Base-by-base conservation (phyloP, 2,329 filamentous ascomycete genomes). In the Orbilia quercus region DNA sequence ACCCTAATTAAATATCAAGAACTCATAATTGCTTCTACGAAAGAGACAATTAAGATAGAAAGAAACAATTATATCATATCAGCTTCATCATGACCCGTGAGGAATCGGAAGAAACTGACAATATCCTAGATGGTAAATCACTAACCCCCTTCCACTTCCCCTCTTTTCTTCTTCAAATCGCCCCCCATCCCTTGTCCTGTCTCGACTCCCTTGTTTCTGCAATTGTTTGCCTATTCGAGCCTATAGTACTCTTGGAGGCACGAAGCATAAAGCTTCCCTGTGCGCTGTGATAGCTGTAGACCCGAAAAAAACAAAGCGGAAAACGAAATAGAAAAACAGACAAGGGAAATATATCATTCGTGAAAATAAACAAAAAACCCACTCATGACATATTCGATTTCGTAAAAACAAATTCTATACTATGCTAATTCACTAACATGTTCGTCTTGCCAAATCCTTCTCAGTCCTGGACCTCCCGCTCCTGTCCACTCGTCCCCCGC, bases 391-490 rank as follows among this genome's bases (percentile, higher is more conserved):
- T n/a, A n/a, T n/a, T n/a, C n/a, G n/a, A n/a, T n/a, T n/a, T n/a
- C 55, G 48, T 57, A 42, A 38, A 40, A 40, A 16, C 9, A 40
- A 40, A 34, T 12, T 12, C 36, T 4, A 40, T 14, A 40, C 3
- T 14, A 6, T 47, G 16, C 9, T 20, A 47, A 4, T 9, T 18
- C 14, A 50, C 50, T 58, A 58, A 51, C 44, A 53, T 50, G 28
- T 55, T 66, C 45, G 25, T 38, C 22, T 20, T 38, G n/a, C 48
- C 25, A 9, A 42, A 20, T 12, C 5, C 25, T 36, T 3, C 48
- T 69, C 78, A 89, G 88, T 88, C 67, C 82, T 89, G 67, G 90
- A 94, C 78, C 86, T 96, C 23, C 91, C 92, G n/a, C 91, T 92
- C 78, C 84, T 94, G 75, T 91, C 92, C 85, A 86, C 89, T 77